Evolutionary conservation across 2,329 filamentous ascomycete genomes (phyloP).

Genomic region (Penicillium sp.): DNA sequence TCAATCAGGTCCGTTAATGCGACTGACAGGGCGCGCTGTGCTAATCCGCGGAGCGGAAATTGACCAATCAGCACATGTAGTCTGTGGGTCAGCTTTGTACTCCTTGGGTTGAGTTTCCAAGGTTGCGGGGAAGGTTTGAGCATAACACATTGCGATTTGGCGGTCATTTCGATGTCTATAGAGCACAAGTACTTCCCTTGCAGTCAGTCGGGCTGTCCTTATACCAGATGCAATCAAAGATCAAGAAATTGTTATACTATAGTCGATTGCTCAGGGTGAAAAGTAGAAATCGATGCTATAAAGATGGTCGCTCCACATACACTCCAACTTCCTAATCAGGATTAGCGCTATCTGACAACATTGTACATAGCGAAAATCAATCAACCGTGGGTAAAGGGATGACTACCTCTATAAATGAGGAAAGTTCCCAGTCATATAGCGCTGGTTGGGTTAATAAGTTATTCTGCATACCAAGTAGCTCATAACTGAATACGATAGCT

Average conservation of each 20-base stretch:
- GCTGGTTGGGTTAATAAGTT: background rate
- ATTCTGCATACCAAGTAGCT: too few species aligned
- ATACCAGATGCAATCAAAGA: background rate
- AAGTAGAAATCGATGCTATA: background rate
- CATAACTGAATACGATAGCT: too few species aligned
- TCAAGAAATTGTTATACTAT: background rate
- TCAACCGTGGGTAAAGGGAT: background rate
- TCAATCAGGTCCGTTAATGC: background rate
- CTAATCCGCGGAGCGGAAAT: background rate
- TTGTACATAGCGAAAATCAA: background rate
- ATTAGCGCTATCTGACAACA: background rate
- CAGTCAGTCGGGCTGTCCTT: accelerated
- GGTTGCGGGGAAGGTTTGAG: background rate
- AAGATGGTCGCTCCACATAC: background rate
- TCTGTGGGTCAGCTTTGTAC: background rate
- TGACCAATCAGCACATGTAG: background rate
- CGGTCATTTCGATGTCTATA: too few species aligned
- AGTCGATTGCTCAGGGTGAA: background rate
- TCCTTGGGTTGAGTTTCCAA: background rate
- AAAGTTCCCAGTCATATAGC: background rate
- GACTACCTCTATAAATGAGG: background rate
- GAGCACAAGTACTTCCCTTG: background rate
- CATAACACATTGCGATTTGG: background rate
- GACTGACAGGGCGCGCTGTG: background rate
- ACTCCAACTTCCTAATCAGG: background rate